Evolutionary conservation across 2,329 filamentous ascomycete genomes (phyloP).

Genomic region (Diaporthe batatas): DNA sequence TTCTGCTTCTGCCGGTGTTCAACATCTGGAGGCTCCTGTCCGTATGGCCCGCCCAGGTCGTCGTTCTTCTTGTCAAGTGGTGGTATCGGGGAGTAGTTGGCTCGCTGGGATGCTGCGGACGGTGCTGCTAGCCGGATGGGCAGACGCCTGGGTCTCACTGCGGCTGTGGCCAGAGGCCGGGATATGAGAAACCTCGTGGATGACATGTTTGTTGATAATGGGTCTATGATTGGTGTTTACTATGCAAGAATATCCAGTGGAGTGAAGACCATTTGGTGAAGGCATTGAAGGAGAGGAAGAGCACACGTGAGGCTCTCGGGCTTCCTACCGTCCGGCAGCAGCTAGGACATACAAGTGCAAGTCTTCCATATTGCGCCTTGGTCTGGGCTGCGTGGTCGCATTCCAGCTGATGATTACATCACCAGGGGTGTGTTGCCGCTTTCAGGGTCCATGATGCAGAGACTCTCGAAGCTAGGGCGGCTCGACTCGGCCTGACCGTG

Average conservation of each 20-base stretch:
- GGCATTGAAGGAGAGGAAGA: not conserved
- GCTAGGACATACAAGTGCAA: not conserved
- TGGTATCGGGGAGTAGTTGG: conserved; percentile 34
- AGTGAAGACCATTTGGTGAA: not conserved
- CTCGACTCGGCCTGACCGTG: conserved; percentile 1
- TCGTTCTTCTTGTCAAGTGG: conserved; percentile 36
- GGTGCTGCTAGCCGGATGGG: conserved; percentile 14
- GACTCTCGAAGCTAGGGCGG: conserved; percentile 29
- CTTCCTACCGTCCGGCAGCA: not conserved
- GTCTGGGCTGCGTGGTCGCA: not conserved
- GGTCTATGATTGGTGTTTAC: not conserved
- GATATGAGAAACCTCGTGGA: not conserved
- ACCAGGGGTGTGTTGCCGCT: conserved; percentile 13
- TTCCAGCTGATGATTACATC: conserved; percentile 26
- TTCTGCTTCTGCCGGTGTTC: conserved; percentile 32
- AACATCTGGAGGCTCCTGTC: conserved; percentile 33
- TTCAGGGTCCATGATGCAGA: conserved; percentile 30
- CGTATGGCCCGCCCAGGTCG: conserved; percentile 35
- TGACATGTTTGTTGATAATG: conserved; percentile 10
- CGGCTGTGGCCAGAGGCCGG: not conserved
- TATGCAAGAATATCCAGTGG: not conserved
- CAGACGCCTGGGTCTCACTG: not conserved
- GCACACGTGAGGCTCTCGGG: not conserved
- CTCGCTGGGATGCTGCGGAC: conserved; percentile 9
- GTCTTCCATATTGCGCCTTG: not conserved